Conservation (phyloP, 2,329 filamentous ascomycete genomes). For the Trichoderma atrobrunneum region DNA sequence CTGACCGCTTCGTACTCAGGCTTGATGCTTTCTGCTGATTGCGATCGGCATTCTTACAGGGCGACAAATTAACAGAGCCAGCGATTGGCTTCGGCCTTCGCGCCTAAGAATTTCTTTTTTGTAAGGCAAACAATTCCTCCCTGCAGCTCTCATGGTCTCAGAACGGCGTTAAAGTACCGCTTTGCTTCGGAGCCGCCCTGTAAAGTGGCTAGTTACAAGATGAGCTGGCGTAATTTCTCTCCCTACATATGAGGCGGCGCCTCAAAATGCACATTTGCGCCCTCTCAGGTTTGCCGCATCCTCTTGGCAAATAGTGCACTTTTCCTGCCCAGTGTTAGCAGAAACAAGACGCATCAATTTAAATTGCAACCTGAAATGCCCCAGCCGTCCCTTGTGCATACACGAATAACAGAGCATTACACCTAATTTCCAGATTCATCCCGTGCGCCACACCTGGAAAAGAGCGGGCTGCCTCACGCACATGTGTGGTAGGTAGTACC, state of each 20-base stretch:
- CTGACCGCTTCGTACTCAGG: neutral
- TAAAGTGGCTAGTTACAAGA: neutral
- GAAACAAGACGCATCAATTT: neutral
- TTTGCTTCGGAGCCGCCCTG: neutral
- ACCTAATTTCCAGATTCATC: neutral
- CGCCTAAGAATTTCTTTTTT: neutral
- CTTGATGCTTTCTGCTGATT: neutral
- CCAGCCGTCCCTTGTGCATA: neutral
- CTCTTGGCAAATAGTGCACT: neutral
- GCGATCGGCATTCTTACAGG: neutral
- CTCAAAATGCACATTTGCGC: neutral
- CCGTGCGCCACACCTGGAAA: neutral
- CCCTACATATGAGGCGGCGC: neutral
- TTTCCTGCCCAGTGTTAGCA: neutral
- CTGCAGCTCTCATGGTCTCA: neutral
- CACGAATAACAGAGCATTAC: neutral
- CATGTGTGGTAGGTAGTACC: neutral
- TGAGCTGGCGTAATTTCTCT: neutral
- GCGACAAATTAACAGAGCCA: neutral
- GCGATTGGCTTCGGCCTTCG: neutral
- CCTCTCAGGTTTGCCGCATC: neutral
- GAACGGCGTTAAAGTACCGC: neutral
- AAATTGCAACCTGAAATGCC: neutral
- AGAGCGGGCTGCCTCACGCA: neutral
- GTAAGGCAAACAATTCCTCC: neutral